Conservation (phyloP, 768 basidiomycete genomes). For the Suillus hirtellus region DNA sequence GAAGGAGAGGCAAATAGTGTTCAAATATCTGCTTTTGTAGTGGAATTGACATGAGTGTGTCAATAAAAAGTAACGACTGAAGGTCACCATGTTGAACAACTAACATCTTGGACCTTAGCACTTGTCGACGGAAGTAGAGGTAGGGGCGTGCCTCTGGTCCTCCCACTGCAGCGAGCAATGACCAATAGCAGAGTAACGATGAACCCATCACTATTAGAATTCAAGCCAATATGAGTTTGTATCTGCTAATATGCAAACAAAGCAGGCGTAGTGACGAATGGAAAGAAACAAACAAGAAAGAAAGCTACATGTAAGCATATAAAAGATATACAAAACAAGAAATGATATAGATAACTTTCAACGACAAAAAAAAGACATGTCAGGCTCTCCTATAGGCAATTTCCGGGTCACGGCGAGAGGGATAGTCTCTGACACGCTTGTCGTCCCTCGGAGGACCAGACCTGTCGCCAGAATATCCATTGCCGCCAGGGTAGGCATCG, state of each 20-base stretch:
- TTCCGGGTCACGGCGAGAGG: constrained; percentile 37
- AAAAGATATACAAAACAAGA: neutral
- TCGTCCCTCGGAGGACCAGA: constrained; percentile 40
- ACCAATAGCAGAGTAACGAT: neutral
- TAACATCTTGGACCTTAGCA: neutral
- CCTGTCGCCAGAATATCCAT: constrained; percentile 47
- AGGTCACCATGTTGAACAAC: no score
- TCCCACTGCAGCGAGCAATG: neutral
- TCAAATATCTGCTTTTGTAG: no score
- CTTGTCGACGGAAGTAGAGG: neutral
- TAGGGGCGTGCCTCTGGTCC: neutral
- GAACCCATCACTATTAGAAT: neutral
- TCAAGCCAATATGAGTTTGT: neutral
- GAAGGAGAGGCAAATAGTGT: no score
- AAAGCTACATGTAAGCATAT: neutral
- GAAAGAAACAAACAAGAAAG: neutral
- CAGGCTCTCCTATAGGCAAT: constrained; percentile 32
- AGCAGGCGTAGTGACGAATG: neutral
- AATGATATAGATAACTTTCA: neutral
- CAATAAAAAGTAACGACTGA: no score
- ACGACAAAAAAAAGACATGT: constrained; percentile 9
- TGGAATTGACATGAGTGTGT: no score
- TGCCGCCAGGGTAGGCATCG: constrained; percentile 48
- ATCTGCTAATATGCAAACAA: neutral
- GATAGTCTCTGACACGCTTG: constrained; percentile 40